Evolutionary conservation across 2,329 filamentous ascomycete genomes (phyloP), one percentile per base, ranked within the genome.

Genomic region (Neofusicoccum sp.): DNA sequence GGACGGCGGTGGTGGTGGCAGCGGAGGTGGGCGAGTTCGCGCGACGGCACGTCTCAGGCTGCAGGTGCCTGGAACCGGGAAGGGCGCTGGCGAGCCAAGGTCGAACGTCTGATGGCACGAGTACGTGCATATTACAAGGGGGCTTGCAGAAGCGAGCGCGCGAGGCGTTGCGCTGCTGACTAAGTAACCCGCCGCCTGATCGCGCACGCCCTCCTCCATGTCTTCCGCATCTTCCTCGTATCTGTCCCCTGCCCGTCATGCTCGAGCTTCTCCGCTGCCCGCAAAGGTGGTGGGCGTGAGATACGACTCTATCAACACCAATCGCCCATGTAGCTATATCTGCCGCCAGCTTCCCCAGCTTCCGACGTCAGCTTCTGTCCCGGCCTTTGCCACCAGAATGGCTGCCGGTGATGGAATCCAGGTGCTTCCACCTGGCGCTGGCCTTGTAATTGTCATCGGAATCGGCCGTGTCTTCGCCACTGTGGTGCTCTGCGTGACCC

Each of bases 391-490:
- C 36, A n/a, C 14, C 4, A 44, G 8, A 7, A 45, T 57, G 53
- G 53, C 38, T 26, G 28, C 28, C 7, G 28, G 16, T 3, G 30
- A 33, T n/a, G 41, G 38, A 26, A 57, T 57, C 8, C 38, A 57
- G 33, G 56, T 49, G 0, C 64, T 71, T 24, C 67, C 68, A 41
- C 70, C 73, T 1, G 78, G 77, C 9, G 77, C 76, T 6, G 80
- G 80, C 41, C 82, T 82, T 70, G 80, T 79, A 63, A 77, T 73
- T 62, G 76, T 82, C 12, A 76, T 80, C n/a, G 80, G 80, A 24
- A 79, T 82, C 53, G 79, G 79, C 3, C 76, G 69, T 26, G 69
- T 78, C 62, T 79, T 80, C 76, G 5, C 65, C 78, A 20, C 38
- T 9, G 30, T 58, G 47, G 80, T 80, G 77, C 70, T 59, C 14